Evolutionary conservation across 805 yeast species (phyloP).

Genomic region (Monosporozyma unispora): DNA sequence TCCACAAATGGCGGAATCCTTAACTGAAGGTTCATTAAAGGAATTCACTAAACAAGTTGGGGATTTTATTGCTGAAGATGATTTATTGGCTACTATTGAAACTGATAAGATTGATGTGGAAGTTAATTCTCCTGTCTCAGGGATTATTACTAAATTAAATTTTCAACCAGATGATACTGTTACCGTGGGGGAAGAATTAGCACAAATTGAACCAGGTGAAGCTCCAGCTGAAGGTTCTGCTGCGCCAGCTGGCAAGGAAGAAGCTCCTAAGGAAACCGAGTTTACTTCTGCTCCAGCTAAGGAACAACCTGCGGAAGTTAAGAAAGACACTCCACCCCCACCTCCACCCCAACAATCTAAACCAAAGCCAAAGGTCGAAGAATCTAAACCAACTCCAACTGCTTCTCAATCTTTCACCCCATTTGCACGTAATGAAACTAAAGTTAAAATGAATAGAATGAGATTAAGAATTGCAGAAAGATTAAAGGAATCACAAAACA

Average conservation of each 20-base stretch:
- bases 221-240: slow-evolving; percentile 46
- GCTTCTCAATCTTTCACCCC: slow-evolving; percentile 34
- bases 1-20: slow-evolving; percentile 97
- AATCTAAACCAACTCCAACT: slow-evolving; percentile 14
- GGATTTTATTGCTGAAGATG: slow-evolving; percentile 79
- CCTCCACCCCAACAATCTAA: neutral
- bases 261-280: slow-evolving; percentile 28
- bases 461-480: slow-evolving; percentile 97
- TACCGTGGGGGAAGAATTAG: slow-evolving; percentile 87
- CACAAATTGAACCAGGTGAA: slow-evolving; percentile 71
- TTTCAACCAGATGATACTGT: slow-evolving; percentile 87
- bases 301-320: slow-evolving; percentile 24
- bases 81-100: slow-evolving; percentile 91
- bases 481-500: slow-evolving; percentile 97
- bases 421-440: slow-evolving; percentile 78
- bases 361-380: slow-evolving; percentile 4
- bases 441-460: slow-evolving; percentile 99
- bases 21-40: slow-evolving; percentile 90
- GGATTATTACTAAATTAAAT: slow-evolving; percentile 77
- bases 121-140: slow-evolving; percentile 88
- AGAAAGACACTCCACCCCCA: slow-evolving; percentile 15
- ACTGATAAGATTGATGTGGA: slow-evolving; percentile 97
- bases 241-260: slow-evolving; percentile 22
- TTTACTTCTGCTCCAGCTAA: slow-evolving; percentile 34
- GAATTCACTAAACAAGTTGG: slow-evolving; percentile 68